Percentiles rank a stretch among this genome's conserved stretches.
Evolutionary conservation across 2,329 filamentous ascomycete genomes (phyloP).

Genomic region (Pseudocercospora fuligena): DNA sequence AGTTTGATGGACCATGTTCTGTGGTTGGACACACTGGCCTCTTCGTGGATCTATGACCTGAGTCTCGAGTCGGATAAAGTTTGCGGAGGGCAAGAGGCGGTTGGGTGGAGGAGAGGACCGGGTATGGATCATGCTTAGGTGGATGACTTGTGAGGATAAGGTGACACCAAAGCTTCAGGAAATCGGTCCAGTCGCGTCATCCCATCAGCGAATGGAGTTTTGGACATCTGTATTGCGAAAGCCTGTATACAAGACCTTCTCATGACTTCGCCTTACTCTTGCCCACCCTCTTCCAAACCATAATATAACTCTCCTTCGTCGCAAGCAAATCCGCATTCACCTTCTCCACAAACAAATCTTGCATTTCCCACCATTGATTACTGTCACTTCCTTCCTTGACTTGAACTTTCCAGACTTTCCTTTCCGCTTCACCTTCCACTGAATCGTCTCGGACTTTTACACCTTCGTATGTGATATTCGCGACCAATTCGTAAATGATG

Average conservation of each 20-base stretch:
- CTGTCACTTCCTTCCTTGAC: constrained; percentile 68
- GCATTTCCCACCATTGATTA: constrained; percentile 88
- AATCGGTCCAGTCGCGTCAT: not conserved
- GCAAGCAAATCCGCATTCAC: constrained; percentile 89
- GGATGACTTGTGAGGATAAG: no score
- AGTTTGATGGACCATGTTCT: no score
- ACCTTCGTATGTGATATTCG: constrained; percentile 89
- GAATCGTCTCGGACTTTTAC: constrained; percentile 76
- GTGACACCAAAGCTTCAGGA: no score
- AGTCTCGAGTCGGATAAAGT: no score
- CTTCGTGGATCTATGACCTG: no score
- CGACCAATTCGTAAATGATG: constrained; percentile 92
- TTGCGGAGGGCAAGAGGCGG: no score
- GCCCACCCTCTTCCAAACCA: constrained; percentile 72
- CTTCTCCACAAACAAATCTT: constrained; percentile 91
- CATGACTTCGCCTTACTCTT: constrained; percentile 26
- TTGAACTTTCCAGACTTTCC: constrained; percentile 95
- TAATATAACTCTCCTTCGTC: constrained; percentile 90
- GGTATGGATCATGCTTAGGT: no score
- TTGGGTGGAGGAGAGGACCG: no score
- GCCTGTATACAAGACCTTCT: not conserved
- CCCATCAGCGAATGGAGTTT: not conserved
- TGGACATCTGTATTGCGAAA: not conserved
- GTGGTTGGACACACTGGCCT: no score
- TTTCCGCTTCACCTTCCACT: constrained; percentile 87